These are phyloP conservation scores for Novymonas esmeraldas DNA, from an alignment of 208 protist species.

Conservation along the genomic window DNA sequence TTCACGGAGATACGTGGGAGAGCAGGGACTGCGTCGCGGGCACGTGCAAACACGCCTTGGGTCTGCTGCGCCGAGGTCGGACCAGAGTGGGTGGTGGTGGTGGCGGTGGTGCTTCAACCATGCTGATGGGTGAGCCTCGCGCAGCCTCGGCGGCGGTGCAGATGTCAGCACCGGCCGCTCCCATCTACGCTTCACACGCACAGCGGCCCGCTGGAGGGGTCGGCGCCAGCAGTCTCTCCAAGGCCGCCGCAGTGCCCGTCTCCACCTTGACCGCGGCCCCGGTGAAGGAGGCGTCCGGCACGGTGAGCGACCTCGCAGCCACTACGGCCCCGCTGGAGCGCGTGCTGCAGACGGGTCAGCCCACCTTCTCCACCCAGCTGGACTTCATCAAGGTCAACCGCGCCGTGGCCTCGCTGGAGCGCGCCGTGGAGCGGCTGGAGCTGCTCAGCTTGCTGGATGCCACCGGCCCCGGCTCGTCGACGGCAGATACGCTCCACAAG, in stretches of 20 bases:
- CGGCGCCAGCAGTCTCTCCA: not conserved
- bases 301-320: constrained; percentile 9
- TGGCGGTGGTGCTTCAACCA: too few species aligned
- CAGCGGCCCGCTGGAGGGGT: not conserved
- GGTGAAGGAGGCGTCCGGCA: not conserved
- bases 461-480: constrained; percentile 21
- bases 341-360: constrained; percentile 43
- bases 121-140: constrained; percentile 10
- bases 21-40: too few species aligned
- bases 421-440: constrained; percentile 90
- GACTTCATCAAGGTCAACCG: constrained; percentile 79
- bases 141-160: constrained; percentile 2
- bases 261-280: not conserved
- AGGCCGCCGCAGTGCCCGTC: not conserved
- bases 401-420: constrained; percentile 80
- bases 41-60: too few species aligned
- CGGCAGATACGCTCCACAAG: not conserved
- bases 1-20: too few species aligned
- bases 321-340: constrained; percentile 18
- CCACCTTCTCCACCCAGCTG: constrained; percentile 46
- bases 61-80: too few species aligned
- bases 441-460: constrained; percentile 81
- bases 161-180: not conserved
- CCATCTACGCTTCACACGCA: constrained; percentile 1
- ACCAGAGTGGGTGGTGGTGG: too few species aligned